Base-by-base conservation (phyloP, 2,329 filamentous ascomycete genomes). In the Emydomyces testavorans region DNA sequence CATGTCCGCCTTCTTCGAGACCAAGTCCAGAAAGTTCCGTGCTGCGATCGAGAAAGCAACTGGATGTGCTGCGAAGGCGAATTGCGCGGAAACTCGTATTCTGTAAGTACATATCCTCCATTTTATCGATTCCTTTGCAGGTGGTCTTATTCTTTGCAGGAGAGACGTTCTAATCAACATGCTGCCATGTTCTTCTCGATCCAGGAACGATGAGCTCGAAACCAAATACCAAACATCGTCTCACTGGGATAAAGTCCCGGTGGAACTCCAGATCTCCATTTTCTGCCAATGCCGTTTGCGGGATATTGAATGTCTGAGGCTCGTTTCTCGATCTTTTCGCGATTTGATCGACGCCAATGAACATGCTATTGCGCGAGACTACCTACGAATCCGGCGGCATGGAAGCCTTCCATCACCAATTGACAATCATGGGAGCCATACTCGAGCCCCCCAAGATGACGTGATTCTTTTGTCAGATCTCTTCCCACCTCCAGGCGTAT, bases 391-490 rank as follows among this genome's bases (percentile, higher is more conserved):
- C 26, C 63, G 63, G 28, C 65, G 67, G 4, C 65, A 69, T 53
- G 67, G 66, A 28, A 68, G 64, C 29, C 61, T 69, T 13, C 67
- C 67, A 4, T 65, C 63, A 3, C 64, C 64, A 6, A 61, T 66
- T 35, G 58, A 64, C 36, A 52, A 54, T 46, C 60, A 62, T 29
- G 58, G 57, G 40, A 61, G 53, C 18, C 67, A 69, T 54, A 68
- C 65, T 28, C 59, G 65, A 37, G 65, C 64, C 32, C 65, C 67
- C 3, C 60, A 66, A 52, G 66, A 69, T 49, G 65, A 69, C 56
- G 65, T 67, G 29, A 62, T 69, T 31, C 60, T 69, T 20, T 56
- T 69, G 13, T 69, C 66, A 8, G 67, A 69, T 51, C 56, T 69
- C 6, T 69, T 69, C 41, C 66, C 64, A 4, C 67, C 67, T 0